Evolutionary conservation across 768 basidiomycete species (phyloP).

Genomic region (Agaricus sinodeliciosus): DNA sequence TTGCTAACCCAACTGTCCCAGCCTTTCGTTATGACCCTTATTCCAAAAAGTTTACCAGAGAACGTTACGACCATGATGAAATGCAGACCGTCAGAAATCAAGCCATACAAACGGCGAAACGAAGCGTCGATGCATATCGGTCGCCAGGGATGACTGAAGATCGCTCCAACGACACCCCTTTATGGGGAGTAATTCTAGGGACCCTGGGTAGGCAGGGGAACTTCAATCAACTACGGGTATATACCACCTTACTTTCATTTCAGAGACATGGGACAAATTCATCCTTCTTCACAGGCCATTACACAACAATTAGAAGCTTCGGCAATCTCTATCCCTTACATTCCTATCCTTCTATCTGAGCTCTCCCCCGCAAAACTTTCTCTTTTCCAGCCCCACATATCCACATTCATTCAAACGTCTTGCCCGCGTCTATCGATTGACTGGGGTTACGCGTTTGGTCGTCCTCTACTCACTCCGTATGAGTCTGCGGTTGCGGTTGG

Average conservation of each 20-base stretch:
- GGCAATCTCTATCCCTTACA: slow-evolving; percentile 55
- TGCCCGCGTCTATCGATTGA: slow-evolving; percentile 96
- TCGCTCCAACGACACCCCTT: slow-evolving; percentile 15
- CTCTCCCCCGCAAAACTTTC: slow-evolving; percentile 92
- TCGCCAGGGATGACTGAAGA: slow-evolving; percentile 8
- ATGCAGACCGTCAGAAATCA: slow-evolving; percentile 74
- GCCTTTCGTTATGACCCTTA: slow-evolving; percentile 99
- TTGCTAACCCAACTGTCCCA: slow-evolving; percentile 92
- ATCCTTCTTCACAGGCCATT: slow-evolving; percentile 46
- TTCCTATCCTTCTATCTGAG: slow-evolving; percentile 92
- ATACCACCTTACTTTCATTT: background rate
- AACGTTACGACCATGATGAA: slow-evolving; percentile 82
- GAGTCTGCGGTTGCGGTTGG: slow-evolving; percentile 87
- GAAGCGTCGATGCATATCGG: slow-evolving; percentile 42
- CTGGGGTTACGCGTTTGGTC: slow-evolving; percentile 95
- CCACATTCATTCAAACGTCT: slow-evolving; percentile 92
- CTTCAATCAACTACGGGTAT: slow-evolving; percentile 77
- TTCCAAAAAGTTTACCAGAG: slow-evolving; percentile 92
- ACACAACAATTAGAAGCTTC: slow-evolving; percentile 59
- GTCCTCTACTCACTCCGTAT: slow-evolving; percentile 87
- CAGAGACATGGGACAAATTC: background rate
- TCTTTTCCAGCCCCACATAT: slow-evolving; percentile 74
- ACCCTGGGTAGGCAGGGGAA: slow-evolving; percentile 95
- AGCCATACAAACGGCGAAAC: slow-evolving; percentile 69
- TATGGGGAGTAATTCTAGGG: slow-evolving; percentile 92